Evolutionary conservation across 208 protist genomes (phyloP), one percentile per base, ranked within the genome.

Genomic region (Tritrichomonas foetus): DNA sequence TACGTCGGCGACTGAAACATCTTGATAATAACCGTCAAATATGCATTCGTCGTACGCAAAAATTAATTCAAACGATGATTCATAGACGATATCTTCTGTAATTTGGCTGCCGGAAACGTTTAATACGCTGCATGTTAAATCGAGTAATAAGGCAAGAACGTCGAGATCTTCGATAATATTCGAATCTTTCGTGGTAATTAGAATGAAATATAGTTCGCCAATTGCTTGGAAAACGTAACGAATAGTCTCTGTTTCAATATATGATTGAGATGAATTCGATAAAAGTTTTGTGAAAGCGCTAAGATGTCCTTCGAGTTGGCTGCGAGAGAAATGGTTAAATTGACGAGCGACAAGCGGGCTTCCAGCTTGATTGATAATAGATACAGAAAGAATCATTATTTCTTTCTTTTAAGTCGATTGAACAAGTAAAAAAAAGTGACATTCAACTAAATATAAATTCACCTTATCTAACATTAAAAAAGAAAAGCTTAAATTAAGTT

Each of bases 121-220:
- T 53, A 84, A 47, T 47, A 53, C n/a, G 49, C 0, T n/a, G 11
- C 74, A 25, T 53, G 74, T 84, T 53, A 84, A 49, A 53, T 84
- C 74, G 33, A 53, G 49, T 2, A 84, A 25, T 25, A 84, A 47
- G 13, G 3, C 2, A 33, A 84, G 44, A 84, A 84, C 25, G 3
- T 84, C 74, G 33, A 84, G 44, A 30, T 84, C 74, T 53, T 84
- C 74, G 33, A 84, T 11, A 53, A 84, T 84, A 53, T 84, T 84
- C 25, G 74, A 84, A 53, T 84, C 44, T 53, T 84, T 84, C 22
- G 74, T 53, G 25, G 74, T 84, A 22, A 84, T 84, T 53, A 84
- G 53, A n/a, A 84, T 30, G 44, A 84, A 84, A 44, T 84, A 84
- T 49, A 84, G n/a, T 33, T 84, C n/a, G 3, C 36, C 74, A n/a